A percentile compares a stretch with the other conserved stretches of the same genome.
Evolutionary conservation across 2,329 filamentous ascomycete species (phyloP).

Genomic region (Fusarium xyrophilum): DNA sequence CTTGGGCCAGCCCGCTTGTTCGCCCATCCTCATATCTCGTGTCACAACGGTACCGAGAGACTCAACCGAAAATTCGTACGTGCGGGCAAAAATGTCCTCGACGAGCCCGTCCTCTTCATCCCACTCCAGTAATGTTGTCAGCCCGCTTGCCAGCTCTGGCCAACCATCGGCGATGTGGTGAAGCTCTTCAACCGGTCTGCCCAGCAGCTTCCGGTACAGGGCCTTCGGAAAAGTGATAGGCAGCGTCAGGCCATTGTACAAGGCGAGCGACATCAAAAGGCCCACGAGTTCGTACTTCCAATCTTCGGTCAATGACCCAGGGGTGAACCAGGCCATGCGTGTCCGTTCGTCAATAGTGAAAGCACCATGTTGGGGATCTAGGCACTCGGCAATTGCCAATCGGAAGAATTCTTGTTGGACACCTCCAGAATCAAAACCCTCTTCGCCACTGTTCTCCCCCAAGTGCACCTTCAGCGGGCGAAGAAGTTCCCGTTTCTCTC

Average conservation of each 20-base stretch:
- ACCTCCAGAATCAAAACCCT: conserved; percentile 91
- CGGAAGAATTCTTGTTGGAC: conserved; percentile 98
- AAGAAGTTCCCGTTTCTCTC: conserved; percentile 80
- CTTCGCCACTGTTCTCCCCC: conserved; percentile 81
- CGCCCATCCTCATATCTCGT: conserved; percentile 58
- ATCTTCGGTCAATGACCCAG: conserved; percentile 78
- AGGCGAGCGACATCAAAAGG: conserved; percentile 82
- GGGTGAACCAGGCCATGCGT: conserved; percentile 86
- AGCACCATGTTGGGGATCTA: conserved; percentile 78
- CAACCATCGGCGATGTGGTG: conserved; percentile 86
- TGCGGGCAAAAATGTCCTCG: conserved; percentile 80
- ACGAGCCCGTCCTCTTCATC: conserved; percentile 76
- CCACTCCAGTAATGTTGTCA: conserved; percentile 79
- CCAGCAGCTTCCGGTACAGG: conserved; percentile 81
- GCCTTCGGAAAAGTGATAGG: conserved; percentile 87
- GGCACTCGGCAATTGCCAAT: conserved; percentile 77
- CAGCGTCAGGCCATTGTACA: conserved; percentile 92
- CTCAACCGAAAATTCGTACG: conserved; percentile 81
- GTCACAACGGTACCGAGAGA: conserved; percentile 64
- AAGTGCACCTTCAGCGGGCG: conserved; percentile 88
- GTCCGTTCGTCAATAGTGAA: conserved; percentile 81
- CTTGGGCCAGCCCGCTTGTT: conserved; percentile 59
- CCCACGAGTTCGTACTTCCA: conserved; percentile 94
- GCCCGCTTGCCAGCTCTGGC: conserved; percentile 78
- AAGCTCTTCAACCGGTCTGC: conserved; percentile 70